phyloP scores from a whole-genome alignment of 345 rosid genomes.

The Acer yangbiense region DNA sequence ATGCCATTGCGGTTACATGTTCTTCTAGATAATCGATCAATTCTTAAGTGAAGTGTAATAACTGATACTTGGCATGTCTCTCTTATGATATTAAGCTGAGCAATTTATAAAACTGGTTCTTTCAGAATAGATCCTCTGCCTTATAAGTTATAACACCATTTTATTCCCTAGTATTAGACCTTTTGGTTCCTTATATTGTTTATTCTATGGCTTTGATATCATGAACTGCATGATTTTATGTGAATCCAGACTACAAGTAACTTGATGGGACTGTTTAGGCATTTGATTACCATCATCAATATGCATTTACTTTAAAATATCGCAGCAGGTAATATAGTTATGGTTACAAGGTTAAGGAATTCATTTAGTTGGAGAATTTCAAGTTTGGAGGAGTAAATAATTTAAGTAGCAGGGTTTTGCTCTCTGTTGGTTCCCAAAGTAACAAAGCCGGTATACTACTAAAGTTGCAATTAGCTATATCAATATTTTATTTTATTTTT shows the following conservation, averaged over 20 bases:
- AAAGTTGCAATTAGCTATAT: background rate
- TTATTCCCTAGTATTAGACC: background rate
- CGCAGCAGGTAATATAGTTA: background rate
- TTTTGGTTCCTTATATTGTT: background rate
- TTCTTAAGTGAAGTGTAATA: background rate
- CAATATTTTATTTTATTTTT: too few species aligned
- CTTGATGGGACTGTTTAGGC: background rate
- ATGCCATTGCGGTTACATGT: background rate
- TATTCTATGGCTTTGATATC: background rate
- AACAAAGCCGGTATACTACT: background rate
- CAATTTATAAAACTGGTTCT: background rate
- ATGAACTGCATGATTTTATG: background rate
- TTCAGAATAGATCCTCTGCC: background rate
- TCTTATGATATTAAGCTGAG: background rate
- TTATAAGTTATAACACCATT: background rate
- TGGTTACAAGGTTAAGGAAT: background rate
- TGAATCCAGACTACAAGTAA: background rate
- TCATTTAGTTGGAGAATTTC: background rate
- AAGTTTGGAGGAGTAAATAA: background rate
- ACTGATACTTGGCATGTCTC: background rate
- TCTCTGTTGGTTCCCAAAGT: background rate
- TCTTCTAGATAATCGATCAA: background rate
- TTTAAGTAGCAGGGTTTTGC: background rate
- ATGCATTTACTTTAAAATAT: background rate
- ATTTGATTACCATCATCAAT: background rate